A percentile compares a stretch with the other conserved stretches of the same genome.
Evolutionary conservation across 1,284 basidiomycete species (phyloP).

Genomic region (Puccinia triticina): DNA sequence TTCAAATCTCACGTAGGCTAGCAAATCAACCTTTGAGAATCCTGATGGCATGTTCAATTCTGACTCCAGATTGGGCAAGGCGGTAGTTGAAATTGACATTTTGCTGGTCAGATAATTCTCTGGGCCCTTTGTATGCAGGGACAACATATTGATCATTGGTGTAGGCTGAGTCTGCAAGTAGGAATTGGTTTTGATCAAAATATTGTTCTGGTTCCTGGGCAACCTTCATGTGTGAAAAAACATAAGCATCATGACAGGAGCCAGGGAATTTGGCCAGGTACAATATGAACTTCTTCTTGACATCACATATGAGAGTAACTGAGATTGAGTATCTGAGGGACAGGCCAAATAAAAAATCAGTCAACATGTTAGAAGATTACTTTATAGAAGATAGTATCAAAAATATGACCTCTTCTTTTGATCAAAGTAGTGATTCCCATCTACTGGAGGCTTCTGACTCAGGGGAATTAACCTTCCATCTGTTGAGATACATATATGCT

Average conservation of each 20-base stretch:
- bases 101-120: too few species aligned
- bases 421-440: background rate
- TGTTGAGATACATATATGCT: too few species aligned
- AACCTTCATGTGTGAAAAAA: slow-evolving; percentile 4
- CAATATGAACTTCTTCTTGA: slow-evolving; percentile 1
- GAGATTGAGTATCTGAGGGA: background rate
- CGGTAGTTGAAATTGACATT: slow-evolving; percentile 26
- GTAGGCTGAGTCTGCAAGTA: slow-evolving; percentile 10
- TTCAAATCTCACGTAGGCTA: background rate
- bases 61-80: slow-evolving; percentile 6
- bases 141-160: background rate
- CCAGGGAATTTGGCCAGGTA: background rate
- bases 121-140: too few species aligned
- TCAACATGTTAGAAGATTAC: background rate
- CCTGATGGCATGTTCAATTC: slow-evolving; percentile 13
- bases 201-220: slow-evolving; percentile 9
- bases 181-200: slow-evolving; percentile 27
- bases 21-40: slow-evolving; percentile 20
- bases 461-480: background rate
- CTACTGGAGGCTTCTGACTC: background rate
- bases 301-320: background rate
- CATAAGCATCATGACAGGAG: slow-evolving; percentile 13
- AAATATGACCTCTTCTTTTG: background rate
- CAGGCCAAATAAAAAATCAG: background rate
- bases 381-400: background rate